Evolutionary conservation across 2,329 filamentous ascomycete species (phyloP).

Genomic region (Monilinia fructicola): DNA sequence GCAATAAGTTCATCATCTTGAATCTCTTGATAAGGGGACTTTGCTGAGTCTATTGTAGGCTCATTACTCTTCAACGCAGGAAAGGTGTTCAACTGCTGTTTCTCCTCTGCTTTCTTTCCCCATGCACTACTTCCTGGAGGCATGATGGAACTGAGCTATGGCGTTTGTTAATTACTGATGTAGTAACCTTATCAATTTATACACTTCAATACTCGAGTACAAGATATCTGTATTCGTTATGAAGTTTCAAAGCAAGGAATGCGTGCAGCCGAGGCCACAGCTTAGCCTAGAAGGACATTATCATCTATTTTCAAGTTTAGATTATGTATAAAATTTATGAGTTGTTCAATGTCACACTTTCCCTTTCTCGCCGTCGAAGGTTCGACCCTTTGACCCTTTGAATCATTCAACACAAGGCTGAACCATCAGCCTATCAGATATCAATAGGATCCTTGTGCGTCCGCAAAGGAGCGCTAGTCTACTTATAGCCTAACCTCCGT

Average conservation of each 20-base stretch:
- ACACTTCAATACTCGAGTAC: slow-evolving; percentile 13
- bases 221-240: slow-evolving; percentile 22
- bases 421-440: not conserved
- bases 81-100: slow-evolving; percentile 40
- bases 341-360: slow-evolving; percentile 1
- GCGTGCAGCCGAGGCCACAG: slow-evolving; percentile 37
- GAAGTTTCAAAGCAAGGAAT: slow-evolving; percentile 24
- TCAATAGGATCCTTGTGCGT: not conserved
- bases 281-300: slow-evolving; percentile 5
- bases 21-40: slow-evolving; percentile 73
- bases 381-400: not conserved
- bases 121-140: slow-evolving; percentile 40
- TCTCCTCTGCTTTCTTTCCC: slow-evolving; percentile 41
- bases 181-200: not conserved
- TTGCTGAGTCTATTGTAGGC: slow-evolving; percentile 42
- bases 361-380: not conserved
- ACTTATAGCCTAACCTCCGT: slow-evolving; percentile 12
- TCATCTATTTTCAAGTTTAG: not conserved
- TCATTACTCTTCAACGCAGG: slow-evolving; percentile 32
- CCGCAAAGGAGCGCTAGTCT: not conserved
- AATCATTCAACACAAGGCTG: slow-evolving; percentile 18
- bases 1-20: slow-evolving; percentile 87
- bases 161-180: slow-evolving; percentile 19
- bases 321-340: slow-evolving; percentile 1
- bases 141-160: slow-evolving; percentile 35